A percentile compares a stretch with the other conserved stretches of the same genome.
These are phyloP conservation scores for Nitzschia putrida DNA, from an alignment of 108 stramenopile species.

Conservation along the genomic window DNA sequence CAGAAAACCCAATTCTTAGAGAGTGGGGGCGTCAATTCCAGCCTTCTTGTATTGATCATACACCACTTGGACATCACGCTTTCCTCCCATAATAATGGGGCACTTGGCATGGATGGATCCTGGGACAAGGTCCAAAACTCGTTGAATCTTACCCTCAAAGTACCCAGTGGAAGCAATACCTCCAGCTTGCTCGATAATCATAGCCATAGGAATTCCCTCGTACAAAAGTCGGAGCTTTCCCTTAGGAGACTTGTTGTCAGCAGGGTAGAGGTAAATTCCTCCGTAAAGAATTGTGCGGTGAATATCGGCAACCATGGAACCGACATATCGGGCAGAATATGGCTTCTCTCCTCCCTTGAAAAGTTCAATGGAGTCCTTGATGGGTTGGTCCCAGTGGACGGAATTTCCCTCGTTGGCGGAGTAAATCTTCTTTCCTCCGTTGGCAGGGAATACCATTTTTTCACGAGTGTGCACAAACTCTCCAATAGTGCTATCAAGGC, in stretches of 20 bases:
- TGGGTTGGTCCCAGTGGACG: constrained; percentile 90
- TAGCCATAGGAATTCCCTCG: constrained; percentile 99
- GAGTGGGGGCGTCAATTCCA: constrained; percentile 64
- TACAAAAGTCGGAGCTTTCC: constrained; percentile 97
- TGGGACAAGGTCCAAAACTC: constrained; percentile 92
- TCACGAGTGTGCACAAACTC: constrained; percentile 96
- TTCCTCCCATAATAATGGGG: constrained; percentile 96
- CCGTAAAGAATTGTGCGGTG: constrained; percentile 99
- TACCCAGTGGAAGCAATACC: constrained; percentile 95
- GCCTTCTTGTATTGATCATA: constrained; percentile 78
- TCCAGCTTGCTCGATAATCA: constrained; percentile 97
- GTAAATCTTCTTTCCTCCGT: constrained; percentile 94
- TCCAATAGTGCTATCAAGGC: constrained; percentile 97
- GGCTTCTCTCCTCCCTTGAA: constrained; percentile 88
- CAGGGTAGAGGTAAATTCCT: constrained; percentile 98
- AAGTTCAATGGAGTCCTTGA: constrained; percentile 83
- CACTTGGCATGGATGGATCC: constrained; percentile 94
- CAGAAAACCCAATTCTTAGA: constrained; percentile 36
- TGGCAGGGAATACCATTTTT: constrained; percentile 88
- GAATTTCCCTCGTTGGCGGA: constrained; percentile 98
- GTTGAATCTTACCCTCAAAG: constrained; percentile 87
- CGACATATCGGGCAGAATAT: constrained; percentile 95
- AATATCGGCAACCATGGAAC: constrained; percentile 99
- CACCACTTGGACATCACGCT: constrained; percentile 85
- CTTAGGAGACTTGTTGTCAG: constrained; percentile 90